phyloP scores from a whole-genome alignment of 2,329 filamentous ascomycete species.

The Aureobasidium subglaciale region DNA sequence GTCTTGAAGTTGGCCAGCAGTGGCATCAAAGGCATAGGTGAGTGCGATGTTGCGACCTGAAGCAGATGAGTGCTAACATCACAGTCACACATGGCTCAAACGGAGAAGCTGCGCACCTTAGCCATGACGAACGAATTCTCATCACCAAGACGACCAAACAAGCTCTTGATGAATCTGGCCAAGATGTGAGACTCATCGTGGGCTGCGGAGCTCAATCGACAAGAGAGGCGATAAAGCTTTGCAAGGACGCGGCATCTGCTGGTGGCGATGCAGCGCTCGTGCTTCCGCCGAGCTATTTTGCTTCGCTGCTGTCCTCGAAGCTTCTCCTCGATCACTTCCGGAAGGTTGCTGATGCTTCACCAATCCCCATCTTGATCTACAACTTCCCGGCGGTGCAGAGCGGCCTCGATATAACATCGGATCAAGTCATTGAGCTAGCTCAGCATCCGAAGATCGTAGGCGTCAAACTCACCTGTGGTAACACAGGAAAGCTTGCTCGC shows the following conservation, averaged over 20 bases:
- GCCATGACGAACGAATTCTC: constrained; percentile 59
- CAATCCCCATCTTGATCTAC: constrained; percentile 61
- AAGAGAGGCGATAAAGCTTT: constrained; percentile 63
- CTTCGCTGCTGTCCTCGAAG: constrained; percentile 22
- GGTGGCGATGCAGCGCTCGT: constrained; percentile 72
- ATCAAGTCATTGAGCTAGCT: constrained; percentile 53
- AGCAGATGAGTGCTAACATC: not conserved
- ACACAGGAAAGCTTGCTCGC: constrained; percentile 61
- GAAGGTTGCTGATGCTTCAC: constrained; percentile 55
- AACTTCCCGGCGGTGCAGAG: constrained; percentile 60
- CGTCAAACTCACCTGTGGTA: constrained; percentile 63
- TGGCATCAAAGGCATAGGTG: constrained; percentile 61
- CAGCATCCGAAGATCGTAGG: constrained; percentile 60
- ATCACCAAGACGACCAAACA: constrained; percentile 64
- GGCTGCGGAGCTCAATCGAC: constrained; percentile 69
- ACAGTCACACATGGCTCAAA: constrained; percentile 69
- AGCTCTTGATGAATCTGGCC: constrained; percentile 59
- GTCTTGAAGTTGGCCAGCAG: constrained; percentile 64
- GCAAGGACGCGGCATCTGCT: constrained; percentile 58
- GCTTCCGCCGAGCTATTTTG: constrained; percentile 69
- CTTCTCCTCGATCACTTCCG: constrained; percentile 25
- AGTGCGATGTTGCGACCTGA: not conserved
- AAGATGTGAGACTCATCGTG: constrained; percentile 63
- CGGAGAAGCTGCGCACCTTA: constrained; percentile 73
- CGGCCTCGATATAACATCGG: constrained; percentile 58